A percentile compares a stretch with the other conserved stretches of the same genome.
phyloP scores from a whole-genome alignment of 2,329 filamentous ascomycete species.

The Ceratocystis alfenasii region DNA sequence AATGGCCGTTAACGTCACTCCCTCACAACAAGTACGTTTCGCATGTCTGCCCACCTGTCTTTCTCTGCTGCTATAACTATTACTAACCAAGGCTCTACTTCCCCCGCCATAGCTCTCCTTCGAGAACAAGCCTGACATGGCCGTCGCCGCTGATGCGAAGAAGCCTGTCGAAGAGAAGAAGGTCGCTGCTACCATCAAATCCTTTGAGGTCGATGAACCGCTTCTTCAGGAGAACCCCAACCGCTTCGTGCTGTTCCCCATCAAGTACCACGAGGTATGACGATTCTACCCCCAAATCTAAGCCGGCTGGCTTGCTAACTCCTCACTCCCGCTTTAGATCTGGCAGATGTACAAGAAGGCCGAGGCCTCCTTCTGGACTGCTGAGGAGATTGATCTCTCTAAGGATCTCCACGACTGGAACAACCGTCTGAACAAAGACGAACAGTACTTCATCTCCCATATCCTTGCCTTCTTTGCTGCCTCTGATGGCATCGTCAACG shows the following conservation, averaged over 20 bases:
- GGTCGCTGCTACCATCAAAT: conserved; percentile 43
- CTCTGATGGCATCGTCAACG: conserved; percentile 97
- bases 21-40: conserved; percentile 45
- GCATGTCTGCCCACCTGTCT: conserved; percentile 11
- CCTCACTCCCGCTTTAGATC: conserved; percentile 46
- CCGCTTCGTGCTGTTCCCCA: conserved; percentile 94
- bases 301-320: background rate
- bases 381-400: conserved; percentile 96
- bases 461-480: conserved; percentile 98
- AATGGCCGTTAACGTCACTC: conserved; percentile 63
- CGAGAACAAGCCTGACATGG: conserved; percentile 58
- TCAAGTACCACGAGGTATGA: conserved; percentile 97
- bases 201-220: conserved; percentile 71
- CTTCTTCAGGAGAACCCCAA: conserved; percentile 90
- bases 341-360: conserved; percentile 99
- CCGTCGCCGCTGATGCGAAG: conserved; percentile 32
- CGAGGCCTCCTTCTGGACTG: conserved; percentile 98
- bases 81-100: conserved; percentile 7
- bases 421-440: conserved; percentile 90
- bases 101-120: conserved; percentile 54
- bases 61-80: background rate
- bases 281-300: background rate
- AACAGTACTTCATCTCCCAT: conserved; percentile 96
- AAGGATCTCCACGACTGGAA: conserved; percentile 99
- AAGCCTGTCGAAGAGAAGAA: conserved; percentile 36